A percentile compares a stretch with the other conserved stretches of the same genome.
These are phyloP conservation scores for Plantago major DNA, from an alignment of 257 asterid species.

Conservation along the genomic window DNA sequence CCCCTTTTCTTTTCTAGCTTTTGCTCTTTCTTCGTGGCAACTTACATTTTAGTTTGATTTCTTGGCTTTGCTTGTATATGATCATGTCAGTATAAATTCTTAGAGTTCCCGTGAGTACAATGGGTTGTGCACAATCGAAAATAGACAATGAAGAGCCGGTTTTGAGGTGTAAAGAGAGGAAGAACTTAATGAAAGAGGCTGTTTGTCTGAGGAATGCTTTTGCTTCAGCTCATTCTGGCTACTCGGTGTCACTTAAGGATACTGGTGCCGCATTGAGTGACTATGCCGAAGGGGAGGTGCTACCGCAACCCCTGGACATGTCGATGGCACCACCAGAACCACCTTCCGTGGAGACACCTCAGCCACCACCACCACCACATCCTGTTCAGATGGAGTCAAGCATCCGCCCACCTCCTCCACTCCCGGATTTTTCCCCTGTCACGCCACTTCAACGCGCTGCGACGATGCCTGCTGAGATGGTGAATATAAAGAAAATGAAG, in stretches of 20 bases:
- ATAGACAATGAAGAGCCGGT: constrained; percentile 89
- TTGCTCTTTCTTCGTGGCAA: neutral
- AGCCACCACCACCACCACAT: constrained; percentile 53
- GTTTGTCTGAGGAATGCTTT: constrained; percentile 71
- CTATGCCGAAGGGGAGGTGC: constrained; percentile 84
- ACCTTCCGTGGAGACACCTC: constrained; percentile 43
- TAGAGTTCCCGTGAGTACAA: constrained; percentile 19
- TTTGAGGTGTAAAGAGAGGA: constrained; percentile 81
- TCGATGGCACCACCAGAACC: constrained; percentile 28
- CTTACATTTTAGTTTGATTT: neutral
- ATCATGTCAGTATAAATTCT: neutral
- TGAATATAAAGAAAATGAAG: constrained; percentile 41
- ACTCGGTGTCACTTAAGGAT: constrained; percentile 65
- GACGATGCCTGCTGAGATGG: constrained; percentile 74
- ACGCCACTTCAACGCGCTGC: constrained; percentile 65
- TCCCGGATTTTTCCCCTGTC: constrained; percentile 70
- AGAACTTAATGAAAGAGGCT: constrained; percentile 81
- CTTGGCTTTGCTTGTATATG: neutral
- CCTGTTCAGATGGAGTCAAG: constrained; percentile 47
- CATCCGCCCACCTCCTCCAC: constrained; percentile 81
- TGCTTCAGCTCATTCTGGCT: constrained; percentile 90
- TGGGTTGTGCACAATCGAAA: constrained; percentile 93
- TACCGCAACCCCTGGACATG: constrained; percentile 38
- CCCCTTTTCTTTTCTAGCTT: neutral
- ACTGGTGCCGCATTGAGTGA: constrained; percentile 95